Base-by-base conservation (phyloP, 2,329 filamentous ascomycete species). In the Myriosclerotinia curreyana region DNA sequence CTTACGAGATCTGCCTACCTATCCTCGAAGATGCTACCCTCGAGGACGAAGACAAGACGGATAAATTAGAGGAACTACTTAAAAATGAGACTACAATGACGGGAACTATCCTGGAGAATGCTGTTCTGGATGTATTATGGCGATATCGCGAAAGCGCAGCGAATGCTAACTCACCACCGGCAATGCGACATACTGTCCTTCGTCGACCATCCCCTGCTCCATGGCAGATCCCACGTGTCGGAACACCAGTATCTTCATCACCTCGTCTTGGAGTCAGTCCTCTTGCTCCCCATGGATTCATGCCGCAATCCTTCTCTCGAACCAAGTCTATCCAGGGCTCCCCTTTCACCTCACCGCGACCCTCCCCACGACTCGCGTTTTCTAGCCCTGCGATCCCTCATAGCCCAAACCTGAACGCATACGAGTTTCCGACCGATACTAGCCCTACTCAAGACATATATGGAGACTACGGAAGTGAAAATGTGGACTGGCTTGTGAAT, bases 41-140 rank as follows among this genome's bases (percentile, higher is more conserved):
- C 67, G 91, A 96, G 72, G 95, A 98, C 68, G 95, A 99, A 78
- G 94, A 97, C 74, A 96, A 95, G 81, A 94, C 91, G 56, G 94
- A 98, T 77, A 90, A 86, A 78, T 82, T 97, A 61, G 93, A 97
- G 79, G 90, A 92, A 69, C 82, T 97, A 61, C 82, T 98, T 72
- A 88, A 87, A 77, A 88, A 87, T 71, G 87, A 93, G 78, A 92
- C 92, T 9, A 83, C 81, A 38, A 80, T 98, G 70, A 84, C 83
- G 22, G 94, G 92, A 65, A 80, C 87, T 69, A 84, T 88, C 28
- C 83, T 98, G 62, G 95, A 98, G 74, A 95, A 97, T 80, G 89
- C 90, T 48, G 88, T 97, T 64, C 82, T 99, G 66, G 92, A 96
- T 75, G 90, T 92, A 53, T 82, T 98, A 69, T 98, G 94, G 94